Percentiles rank a stretch among this genome's conserved stretches.
These are phyloP conservation scores for Carex sylvatica DNA, from an alignment of 202 grass and related monocot species.

Conservation along the genomic window DNA sequence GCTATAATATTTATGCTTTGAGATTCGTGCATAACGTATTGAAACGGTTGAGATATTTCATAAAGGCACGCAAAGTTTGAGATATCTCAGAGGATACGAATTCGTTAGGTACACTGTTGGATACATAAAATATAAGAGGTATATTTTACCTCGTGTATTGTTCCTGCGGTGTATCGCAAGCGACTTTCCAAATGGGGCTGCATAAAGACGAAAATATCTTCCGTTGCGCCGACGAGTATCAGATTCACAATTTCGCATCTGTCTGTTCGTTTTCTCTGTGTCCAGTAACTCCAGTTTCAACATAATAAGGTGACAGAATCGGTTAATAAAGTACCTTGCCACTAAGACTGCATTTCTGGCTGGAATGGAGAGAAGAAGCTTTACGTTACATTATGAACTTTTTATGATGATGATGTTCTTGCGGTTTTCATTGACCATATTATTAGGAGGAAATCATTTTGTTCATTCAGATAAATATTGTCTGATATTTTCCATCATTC, in stretches of 20 bases:
- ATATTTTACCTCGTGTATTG: background rate
- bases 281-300: background rate
- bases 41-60: too few relatives aligned
- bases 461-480: too few relatives aligned
- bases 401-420: background rate
- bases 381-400: background rate
- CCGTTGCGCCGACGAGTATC: background rate
- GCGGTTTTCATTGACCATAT: background rate
- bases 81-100: too few relatives aligned
- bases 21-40: too few relatives aligned
- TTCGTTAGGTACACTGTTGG: background rate
- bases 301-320: background rate
- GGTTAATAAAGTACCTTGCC: background rate
- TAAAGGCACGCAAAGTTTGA: too few relatives aligned
- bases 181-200: background rate
- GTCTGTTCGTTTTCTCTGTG: background rate
- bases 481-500: too few relatives aligned
- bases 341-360: background rate
- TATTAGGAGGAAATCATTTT: background rate
- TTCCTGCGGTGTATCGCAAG: background rate
- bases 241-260: background rate
- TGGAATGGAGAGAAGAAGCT: background rate
- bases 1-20: too few relatives aligned
- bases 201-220: slow-evolving; percentile 17
- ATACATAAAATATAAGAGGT: background rate